A percentile compares a stretch with the other conserved stretches of the same genome.
These are phyloP conservation scores for Populus hybrid DNA, from an alignment of 441 rosid genomes.

Conservation along the genomic window DNA sequence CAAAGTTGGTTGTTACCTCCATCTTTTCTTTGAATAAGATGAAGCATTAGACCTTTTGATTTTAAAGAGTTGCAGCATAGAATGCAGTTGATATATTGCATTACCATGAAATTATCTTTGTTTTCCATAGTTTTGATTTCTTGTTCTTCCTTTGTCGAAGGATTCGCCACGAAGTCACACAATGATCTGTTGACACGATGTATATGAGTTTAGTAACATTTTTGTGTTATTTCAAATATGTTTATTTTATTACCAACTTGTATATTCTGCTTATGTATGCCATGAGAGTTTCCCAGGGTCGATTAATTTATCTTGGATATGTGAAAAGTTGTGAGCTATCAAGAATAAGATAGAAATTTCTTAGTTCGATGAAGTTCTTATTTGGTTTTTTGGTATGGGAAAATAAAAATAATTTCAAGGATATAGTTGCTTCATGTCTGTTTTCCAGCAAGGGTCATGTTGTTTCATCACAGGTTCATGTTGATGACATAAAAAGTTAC, in stretches of 20 bases:
- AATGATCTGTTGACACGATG: neutral
- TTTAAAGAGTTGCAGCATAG: neutral
- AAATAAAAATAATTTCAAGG: neutral
- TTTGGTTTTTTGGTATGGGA: neutral
- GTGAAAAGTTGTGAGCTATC: neutral
- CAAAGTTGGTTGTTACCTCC: neutral
- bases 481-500: neutral
- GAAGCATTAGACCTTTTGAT: neutral
- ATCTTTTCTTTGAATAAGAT: neutral
- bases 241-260: neutral
- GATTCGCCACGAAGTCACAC: neutral
- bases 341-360: neutral
- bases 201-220: neutral
- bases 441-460: neutral
- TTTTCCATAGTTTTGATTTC: neutral
- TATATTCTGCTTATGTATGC: neutral
- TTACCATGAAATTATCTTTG: neutral
- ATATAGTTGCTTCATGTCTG: neutral
- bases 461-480: neutral
- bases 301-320: neutral
- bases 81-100: neutral
- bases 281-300: neutral
- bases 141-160: neutral
- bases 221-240: neutral
- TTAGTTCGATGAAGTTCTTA: neutral